These are phyloP conservation scores for Pythium oligandrum DNA, from an alignment of 352 stramenopile species.

Conservation along the genomic window DNA sequence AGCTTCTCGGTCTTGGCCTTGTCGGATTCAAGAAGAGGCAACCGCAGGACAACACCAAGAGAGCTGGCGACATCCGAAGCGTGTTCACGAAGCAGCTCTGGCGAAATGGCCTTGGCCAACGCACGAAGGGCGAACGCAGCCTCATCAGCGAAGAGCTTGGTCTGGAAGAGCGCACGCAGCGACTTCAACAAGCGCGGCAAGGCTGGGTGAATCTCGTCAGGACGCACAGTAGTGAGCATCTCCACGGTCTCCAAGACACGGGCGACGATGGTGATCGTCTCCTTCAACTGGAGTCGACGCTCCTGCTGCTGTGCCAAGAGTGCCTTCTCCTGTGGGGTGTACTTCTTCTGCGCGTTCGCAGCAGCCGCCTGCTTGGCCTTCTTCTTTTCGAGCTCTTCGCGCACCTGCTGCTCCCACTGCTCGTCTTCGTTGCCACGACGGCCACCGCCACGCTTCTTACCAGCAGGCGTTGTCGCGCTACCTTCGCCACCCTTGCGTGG, in stretches of 20 bases:
- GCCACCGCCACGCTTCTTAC: conserved; percentile 22
- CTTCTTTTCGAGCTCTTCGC: conserved; percentile 74
- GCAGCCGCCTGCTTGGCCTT: conserved; percentile 31
- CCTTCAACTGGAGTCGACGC: conserved; percentile 39
- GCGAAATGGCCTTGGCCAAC: conserved; percentile 59
- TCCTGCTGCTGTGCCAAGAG: conserved; percentile 57
- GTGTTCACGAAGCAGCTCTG: conserved; percentile 53
- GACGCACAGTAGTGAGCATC: conserved; percentile 46
- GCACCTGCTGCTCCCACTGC: conserved; percentile 80
- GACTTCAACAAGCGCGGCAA: conserved; percentile 62
- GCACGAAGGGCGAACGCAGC: conserved; percentile 31
- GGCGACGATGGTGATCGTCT: conserved; percentile 34
- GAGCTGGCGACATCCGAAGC: conserved; percentile 59
- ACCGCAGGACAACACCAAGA: conserved; percentile 43
- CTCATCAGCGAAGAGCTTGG: conserved; percentile 43
- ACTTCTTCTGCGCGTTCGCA: conserved; percentile 23
- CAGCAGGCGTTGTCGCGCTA: conserved; percentile 17
- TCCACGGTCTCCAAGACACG: conserved; percentile 54
- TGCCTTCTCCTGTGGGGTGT: conserved; percentile 52
- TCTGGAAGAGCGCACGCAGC: conserved; percentile 48
- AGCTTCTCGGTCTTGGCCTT: conserved; percentile 37
- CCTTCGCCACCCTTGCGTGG: conserved; percentile 36
- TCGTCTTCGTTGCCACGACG: conserved; percentile 74
- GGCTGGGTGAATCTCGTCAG: conserved; percentile 70
- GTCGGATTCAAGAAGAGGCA: conserved; percentile 32